Base-by-base conservation (phyloP, 2,329 filamentous ascomycete species). In the Pyrenophora teres region DNA sequence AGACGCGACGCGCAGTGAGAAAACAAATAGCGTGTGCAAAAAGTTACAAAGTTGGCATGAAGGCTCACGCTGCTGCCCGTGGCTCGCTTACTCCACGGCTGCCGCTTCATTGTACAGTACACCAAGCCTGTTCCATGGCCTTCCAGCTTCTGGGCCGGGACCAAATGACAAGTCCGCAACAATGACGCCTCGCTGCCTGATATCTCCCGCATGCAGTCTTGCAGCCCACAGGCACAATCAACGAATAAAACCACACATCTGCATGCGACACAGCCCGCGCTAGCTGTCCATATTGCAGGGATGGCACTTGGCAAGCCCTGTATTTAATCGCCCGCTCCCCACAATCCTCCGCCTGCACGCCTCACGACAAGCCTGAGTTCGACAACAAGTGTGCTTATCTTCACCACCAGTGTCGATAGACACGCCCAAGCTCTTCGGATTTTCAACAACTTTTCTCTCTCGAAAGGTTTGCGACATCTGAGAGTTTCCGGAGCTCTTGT, bases 401-500 rank as follows among this genome's bases (percentile, higher is more conserved):
- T 65, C 69, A 67, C 68, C 50, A 57, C 57, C 58, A 56, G 66
- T 72, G 70, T 65, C 50, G 65, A 67, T 67, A 68, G 19, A 37
- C 49, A 44, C 67, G 63, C 65, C 69, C 64, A 70, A 76, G 74
- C 61, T 68, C 62, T 61, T 71, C 65, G 56, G 68, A 70, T 60
- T 31, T 40, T 60, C 63, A 64, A 62, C 65, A 16, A 65, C 59
- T 69, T 73, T 69, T 63, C 61, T 60, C 30, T 46, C 52, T 60
- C 60, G 50, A 67, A 71, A 70, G 68, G 68, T 59, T 41, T 52
- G 64, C 63, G 54, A 67, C 64, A 65, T 70, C 65, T 65, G 59
- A 76, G 75, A 75, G 74, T 78, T 83, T 82, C 80, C 78, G 76
- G 76, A 80, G 78, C 77, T 81, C 79, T 76, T 74, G 41, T 36